Conservation (phyloP, 208 protist species). For the Acanthamoeba rhysodes region DNA sequence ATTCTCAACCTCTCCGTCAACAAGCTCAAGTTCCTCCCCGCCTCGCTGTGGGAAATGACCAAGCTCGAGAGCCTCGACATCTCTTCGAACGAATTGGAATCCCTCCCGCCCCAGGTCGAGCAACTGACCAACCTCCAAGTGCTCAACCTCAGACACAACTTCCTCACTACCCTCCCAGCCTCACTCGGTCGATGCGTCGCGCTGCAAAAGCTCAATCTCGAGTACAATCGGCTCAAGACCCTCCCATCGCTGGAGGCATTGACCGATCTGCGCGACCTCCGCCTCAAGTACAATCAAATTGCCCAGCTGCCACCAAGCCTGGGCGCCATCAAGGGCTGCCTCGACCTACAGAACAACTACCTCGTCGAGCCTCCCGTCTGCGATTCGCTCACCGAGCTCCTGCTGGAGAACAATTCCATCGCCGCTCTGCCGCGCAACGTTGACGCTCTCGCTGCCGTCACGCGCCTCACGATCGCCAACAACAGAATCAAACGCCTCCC, state of each 20-base stretch:
- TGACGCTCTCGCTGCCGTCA: neutral
- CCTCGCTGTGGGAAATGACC: neutral
- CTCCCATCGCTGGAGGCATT: conserved; percentile 1
- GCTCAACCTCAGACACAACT: conserved; percentile 47
- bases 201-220: conserved; percentile 58
- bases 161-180: conserved; percentile 8
- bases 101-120: neutral
- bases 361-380: neutral
- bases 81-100: conserved; percentile 22
- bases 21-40: conserved; percentile 64
- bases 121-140: neutral
- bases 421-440: neutral
- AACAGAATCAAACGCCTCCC: conserved; percentile 24
- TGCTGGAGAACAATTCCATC: conserved; percentile 24
- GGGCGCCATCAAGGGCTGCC: conserved; percentile 2
- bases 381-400: neutral
- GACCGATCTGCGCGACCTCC: conserved; percentile 15
- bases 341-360: conserved; percentile 46
- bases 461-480: conserved; percentile 4
- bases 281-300: conserved; percentile 42
- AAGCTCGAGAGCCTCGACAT: conserved; percentile 17
- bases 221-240: conserved; percentile 52
- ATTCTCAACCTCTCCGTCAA: conserved; percentile 57
- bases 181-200: neutral
- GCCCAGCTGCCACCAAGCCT: neutral